Conservation (phyloP, 164 flowering plant species). For the Magnolia kwangsiensis region DNA sequence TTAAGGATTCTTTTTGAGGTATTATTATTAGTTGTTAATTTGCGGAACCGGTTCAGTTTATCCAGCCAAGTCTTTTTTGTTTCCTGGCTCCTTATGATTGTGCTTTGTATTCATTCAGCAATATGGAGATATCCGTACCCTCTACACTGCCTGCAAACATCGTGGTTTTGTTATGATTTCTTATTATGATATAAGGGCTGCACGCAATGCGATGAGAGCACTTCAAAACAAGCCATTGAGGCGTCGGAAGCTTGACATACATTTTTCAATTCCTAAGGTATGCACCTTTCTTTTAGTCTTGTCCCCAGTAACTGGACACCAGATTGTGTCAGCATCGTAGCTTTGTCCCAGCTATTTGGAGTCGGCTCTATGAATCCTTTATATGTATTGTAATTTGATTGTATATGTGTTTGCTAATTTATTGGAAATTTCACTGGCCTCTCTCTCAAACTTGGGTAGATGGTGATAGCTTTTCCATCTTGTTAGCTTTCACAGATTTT, state of each 20-base stretch:
- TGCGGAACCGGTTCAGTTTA: neutral
- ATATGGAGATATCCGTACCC: slow-evolving; percentile 70
- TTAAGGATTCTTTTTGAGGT: slow-evolving; percentile 67
- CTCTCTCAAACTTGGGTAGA: neutral
- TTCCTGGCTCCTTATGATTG: slow-evolving; percentile 3
- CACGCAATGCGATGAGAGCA: slow-evolving; percentile 66
- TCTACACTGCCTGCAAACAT: slow-evolving; percentile 83
- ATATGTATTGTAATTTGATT: neutral
- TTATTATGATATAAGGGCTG: slow-evolving; percentile 78
- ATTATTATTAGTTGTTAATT: neutral
- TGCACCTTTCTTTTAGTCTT: neutral
- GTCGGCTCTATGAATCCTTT: neutral
- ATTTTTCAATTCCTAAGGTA: slow-evolving; percentile 83
- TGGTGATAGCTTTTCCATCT: neutral
- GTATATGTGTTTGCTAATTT: neutral
- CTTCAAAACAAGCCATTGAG: slow-evolving; percentile 69
- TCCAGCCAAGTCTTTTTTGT: neutral
- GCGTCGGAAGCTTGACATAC: slow-evolving; percentile 73
- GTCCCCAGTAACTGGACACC: neutral
- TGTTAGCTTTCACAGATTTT: neutral
- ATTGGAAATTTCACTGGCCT: neutral
- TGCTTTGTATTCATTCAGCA: slow-evolving; percentile 33
- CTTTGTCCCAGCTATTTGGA: neutral
- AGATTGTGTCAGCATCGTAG: neutral
- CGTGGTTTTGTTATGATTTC: slow-evolving; percentile 74